A percentile compares a stretch with the other conserved stretches of the same genome.
Conservation (phyloP, 176 grass and related monocot genomes). For the Paspalum notatum region DNA sequence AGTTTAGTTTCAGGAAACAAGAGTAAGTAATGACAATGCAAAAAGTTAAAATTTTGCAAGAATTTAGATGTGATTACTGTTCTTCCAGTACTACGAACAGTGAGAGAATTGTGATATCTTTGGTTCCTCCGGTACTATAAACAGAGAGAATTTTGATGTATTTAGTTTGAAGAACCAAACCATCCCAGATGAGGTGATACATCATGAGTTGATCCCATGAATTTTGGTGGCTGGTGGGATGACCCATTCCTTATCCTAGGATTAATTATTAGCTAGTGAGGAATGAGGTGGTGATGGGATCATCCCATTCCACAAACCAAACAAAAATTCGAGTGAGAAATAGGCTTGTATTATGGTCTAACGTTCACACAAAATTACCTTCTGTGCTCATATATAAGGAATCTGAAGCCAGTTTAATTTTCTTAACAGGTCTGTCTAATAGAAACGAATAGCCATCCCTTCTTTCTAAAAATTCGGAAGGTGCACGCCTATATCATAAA, state of each 20-base stretch:
- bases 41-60: not conserved
- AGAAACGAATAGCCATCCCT: no score
- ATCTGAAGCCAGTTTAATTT: not conserved
- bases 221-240: no score
- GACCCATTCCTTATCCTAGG: no score
- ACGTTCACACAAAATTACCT: not conserved
- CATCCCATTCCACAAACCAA: no score
- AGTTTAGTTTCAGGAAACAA: conserved; percentile 25
- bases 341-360: not conserved
- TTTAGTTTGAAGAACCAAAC: no score
- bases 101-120: not conserved
- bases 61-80: not conserved
- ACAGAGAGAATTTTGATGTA: not conserved
- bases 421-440: not conserved
- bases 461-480: not conserved
- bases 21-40: conserved; percentile 5
- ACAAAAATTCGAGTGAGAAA: no score
- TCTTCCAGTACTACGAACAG: not conserved
- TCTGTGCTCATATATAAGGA: not conserved
- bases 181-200: no score
- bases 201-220: no score
- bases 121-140: not conserved
- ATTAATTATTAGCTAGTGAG: no score
- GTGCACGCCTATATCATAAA: conserved; percentile 1
- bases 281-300: no score